Evolutionary conservation across 176 grass and related monocot genomes (phyloP), one percentile per base, ranked within the genome.

Genomic region (Dendrocalamus sinicus): DNA sequence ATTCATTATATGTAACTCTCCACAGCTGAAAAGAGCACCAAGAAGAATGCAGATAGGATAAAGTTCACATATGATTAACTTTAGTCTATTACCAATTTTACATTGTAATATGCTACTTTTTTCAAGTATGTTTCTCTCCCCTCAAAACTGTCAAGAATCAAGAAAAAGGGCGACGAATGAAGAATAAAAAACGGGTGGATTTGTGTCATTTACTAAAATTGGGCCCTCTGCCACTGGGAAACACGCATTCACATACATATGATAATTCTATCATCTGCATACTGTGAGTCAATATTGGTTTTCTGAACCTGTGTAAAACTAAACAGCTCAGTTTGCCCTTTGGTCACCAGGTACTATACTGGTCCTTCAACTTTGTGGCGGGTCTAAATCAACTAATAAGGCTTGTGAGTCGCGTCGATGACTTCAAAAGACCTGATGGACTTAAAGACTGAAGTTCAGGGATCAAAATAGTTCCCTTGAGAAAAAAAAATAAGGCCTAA

Each of bases 1-100:
- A 97, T 68, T 85, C 74, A 70, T 28, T 89, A 4, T 88, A 77
- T 35, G 92, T 93, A 88, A 97, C 73, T 84, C 95, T 92, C 92
- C 91, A 97, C 1, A 97, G 70, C 92, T 97, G 87, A 69, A 65
- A 84, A 46, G 46, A 77, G 58, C 3, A 1, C 9, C 43, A 90
- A 64, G 22, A 76, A 51, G 45, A 90, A 77, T 70, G 19, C 53
- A 83, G 9, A 40, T 78, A 78, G 54, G 44, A 48, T 72, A 23
- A 87, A 57, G 74, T 9, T 13, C 23, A 55, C 0, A 24, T 50
- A 64, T 23, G 9, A 66, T 28, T 28, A 71, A 50, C 62, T 52
- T 52, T 80, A 37, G 11, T 47, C 3, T 53, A 73, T 9, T 16
- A 69, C 1, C 16, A 65, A 22, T 30, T 22, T 19, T 66, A 30